A percentile compares a stretch with the other conserved stretches of the same genome.
phyloP scores from a whole-genome alignment of 176 grass and related monocot species.

The Avena sativa region DNA sequence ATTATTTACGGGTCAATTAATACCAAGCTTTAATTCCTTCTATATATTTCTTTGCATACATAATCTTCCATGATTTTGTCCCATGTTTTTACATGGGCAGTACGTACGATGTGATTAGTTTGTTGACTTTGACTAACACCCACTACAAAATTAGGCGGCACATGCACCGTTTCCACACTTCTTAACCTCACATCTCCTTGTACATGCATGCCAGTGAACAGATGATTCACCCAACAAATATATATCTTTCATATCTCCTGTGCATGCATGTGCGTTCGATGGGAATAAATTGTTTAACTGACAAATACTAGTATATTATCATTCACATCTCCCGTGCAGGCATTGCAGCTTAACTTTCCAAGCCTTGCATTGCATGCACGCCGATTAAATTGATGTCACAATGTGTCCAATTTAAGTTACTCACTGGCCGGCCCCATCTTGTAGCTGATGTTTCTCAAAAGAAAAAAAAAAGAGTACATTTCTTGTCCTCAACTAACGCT shows the following conservation, averaged over 20 bases:
- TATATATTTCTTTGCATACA: neutral
- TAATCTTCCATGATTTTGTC: neutral
- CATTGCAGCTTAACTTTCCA: neutral
- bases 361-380: too few species aligned
- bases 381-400: neutral
- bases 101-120: too few species aligned
- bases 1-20: neutral
- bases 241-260: too few species aligned
- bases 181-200: too few species aligned
- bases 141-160: too few species aligned
- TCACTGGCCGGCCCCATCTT: neutral
- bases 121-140: too few species aligned
- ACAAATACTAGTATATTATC: neutral
- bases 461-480: too few species aligned
- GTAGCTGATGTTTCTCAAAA: neutral
- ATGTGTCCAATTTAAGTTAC: neutral
- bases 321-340: neutral
- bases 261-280: too few species aligned
- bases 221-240: too few species aligned
- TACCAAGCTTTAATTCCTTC: neutral
- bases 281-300: neutral
- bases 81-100: neutral
- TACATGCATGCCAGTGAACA: too few species aligned
- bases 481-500: neutral
- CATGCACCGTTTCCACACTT: too few species aligned